phyloP scores from a whole-genome alignment of 371 early-diverging fungal genomes.

The Rhizopus microsporus region DNA sequence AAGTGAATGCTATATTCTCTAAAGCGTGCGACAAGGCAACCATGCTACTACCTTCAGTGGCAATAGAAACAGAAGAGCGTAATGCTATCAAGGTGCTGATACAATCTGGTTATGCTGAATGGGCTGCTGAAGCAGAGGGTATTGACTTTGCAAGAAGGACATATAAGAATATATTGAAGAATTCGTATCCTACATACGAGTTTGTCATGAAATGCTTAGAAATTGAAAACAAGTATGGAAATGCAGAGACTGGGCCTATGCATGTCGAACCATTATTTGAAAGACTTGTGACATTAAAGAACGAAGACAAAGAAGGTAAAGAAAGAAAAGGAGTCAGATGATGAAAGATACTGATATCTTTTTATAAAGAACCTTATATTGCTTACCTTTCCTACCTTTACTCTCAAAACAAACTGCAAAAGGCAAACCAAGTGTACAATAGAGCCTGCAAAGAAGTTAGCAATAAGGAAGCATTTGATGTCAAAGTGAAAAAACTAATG shows the following conservation, averaged over 20 bases:
- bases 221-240: slow-evolving; percentile 52
- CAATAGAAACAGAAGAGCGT: slow-evolving; percentile 44
- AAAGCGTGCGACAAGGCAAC: slow-evolving; percentile 50
- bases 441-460: slow-evolving; percentile 62
- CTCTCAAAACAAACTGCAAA: slow-evolving; percentile 47
- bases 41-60: slow-evolving; percentile 48
- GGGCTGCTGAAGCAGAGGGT: slow-evolving; percentile 47
- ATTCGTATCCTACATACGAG: slow-evolving; percentile 57
- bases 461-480: slow-evolving; percentile 57
- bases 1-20: slow-evolving; percentile 41
- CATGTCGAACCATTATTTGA: slow-evolving; percentile 50
- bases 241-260: slow-evolving; percentile 23
- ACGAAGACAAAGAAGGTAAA: slow-evolving; percentile 58
- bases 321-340: background rate
- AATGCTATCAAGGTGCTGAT: slow-evolving; percentile 48
- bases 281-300: slow-evolving; percentile 64
- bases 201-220: slow-evolving; percentile 65
- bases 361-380: slow-evolving; percentile 56
- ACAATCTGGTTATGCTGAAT: slow-evolving; percentile 48
- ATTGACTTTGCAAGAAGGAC: slow-evolving; percentile 54
- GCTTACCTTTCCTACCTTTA: slow-evolving; percentile 63
- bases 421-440: slow-evolving; percentile 60
- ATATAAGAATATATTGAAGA: slow-evolving; percentile 53
- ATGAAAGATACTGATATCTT: background rate
- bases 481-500: slow-evolving; percentile 22